Percentiles rank a stretch among this genome's conserved stretches.
Conservation (phyloP, 2,329 filamentous ascomycete genomes). For the Fusarium buharicum region DNA sequence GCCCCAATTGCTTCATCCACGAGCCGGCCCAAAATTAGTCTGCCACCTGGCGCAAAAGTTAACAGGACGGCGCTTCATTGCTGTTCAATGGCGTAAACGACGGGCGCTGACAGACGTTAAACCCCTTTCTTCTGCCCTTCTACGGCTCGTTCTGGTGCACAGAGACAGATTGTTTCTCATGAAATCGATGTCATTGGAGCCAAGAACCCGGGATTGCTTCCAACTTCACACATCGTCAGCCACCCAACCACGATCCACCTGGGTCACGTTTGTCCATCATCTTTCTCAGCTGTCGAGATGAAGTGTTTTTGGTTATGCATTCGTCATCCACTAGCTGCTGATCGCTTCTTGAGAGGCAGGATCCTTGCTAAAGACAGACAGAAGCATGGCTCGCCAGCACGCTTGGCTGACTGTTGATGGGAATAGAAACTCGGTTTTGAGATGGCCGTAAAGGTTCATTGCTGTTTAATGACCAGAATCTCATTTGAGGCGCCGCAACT, state of each 20-base stretch:
- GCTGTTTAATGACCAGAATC: constrained; percentile 9
- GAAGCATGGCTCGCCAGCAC: neutral
- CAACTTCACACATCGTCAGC: constrained; percentile 27
- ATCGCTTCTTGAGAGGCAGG: constrained; percentile 17
- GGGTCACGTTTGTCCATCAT: constrained; percentile 11
- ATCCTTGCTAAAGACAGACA: constrained; percentile 1
- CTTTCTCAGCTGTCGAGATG: constrained; percentile 9
- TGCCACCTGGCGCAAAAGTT: constrained; percentile 30
- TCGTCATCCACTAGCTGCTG: constrained; percentile 26
- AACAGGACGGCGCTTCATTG: constrained; percentile 28
- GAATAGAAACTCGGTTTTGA: neutral
- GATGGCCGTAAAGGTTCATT: neutral
- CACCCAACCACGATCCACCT: constrained; percentile 17
- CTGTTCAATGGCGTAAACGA: constrained; percentile 28
- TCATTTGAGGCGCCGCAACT: constrained; percentile 28
- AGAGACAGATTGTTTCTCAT: constrained; percentile 19
- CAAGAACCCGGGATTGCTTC: constrained; percentile 24
- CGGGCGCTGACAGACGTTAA: constrained; percentile 32
- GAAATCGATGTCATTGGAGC: constrained; percentile 24
- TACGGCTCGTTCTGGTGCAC: constrained; percentile 25
- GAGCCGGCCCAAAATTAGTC: constrained; percentile 34
- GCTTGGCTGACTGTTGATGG: no score
- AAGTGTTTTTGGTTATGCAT: constrained; percentile 16
- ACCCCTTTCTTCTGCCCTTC: constrained; percentile 37
- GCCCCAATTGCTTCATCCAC: constrained; percentile 29